Evolutionary conservation across 225 moss, liverwort and hornwort genomes (phyloP).

Genomic region (Physcomitrellopsis africana): DNA sequence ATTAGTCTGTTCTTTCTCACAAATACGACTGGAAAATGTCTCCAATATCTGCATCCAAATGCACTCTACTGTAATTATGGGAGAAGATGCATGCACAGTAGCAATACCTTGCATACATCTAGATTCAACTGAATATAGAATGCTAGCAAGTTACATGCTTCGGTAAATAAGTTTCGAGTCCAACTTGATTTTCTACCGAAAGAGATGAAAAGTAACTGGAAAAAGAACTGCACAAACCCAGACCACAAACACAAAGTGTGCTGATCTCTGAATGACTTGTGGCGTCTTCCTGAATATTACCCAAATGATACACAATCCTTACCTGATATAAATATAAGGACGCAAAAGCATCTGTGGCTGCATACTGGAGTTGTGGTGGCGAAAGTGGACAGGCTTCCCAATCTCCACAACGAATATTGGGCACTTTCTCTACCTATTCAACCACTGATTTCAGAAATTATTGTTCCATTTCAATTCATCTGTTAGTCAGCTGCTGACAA

Average conservation of each 20-base stretch:
- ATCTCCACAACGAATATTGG: constrained; percentile 66
- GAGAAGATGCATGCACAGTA: constrained; percentile 6
- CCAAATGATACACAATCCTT: not conserved
- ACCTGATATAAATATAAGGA: constrained; percentile 79
- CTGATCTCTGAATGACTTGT: not conserved
- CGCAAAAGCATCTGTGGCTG: constrained; percentile 81
- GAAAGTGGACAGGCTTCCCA: constrained; percentile 78
- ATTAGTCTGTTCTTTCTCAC: constrained; percentile 33
- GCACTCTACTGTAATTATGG: not conserved
- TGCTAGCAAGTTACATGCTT: not conserved
- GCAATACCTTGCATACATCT: not conserved
- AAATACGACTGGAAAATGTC: constrained; percentile 46
- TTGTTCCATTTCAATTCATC: constrained; percentile 23
- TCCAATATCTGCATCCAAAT: constrained; percentile 63
- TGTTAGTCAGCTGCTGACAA: not conserved
- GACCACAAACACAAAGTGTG: too few species aligned
- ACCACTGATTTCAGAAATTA: constrained; percentile 22
- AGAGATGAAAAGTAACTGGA: not conserved
- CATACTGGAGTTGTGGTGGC: constrained; percentile 67
- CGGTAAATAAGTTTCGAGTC: not conserved
- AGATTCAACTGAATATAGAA: not conserved
- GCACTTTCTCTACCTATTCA: constrained; percentile 62
- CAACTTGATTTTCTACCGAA: constrained; percentile 8
- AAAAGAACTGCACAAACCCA: too few species aligned
- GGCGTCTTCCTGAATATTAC: not conserved